phyloP scores from a whole-genome alignment of 2,329 filamentous ascomycete species.

The Pseudopyrenochaeta lycopersici region DNA sequence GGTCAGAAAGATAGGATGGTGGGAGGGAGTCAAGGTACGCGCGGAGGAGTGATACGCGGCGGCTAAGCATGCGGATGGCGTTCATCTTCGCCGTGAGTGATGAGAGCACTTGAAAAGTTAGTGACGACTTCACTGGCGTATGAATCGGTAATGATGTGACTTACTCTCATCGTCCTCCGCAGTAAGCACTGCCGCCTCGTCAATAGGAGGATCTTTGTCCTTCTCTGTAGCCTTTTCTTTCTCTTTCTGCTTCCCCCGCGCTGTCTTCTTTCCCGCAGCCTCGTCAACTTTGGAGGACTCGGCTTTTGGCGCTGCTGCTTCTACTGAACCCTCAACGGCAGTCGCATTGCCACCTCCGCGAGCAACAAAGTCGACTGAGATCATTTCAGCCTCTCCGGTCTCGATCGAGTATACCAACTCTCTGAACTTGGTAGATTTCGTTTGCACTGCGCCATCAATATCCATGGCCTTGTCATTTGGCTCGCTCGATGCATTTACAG shows the following conservation, averaged over 20 bases:
- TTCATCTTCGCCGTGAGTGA: slow-evolving; percentile 87
- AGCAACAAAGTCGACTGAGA: slow-evolving; percentile 92
- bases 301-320: slow-evolving; percentile 16
- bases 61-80: slow-evolving; percentile 89
- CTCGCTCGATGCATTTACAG: slow-evolving; percentile 42
- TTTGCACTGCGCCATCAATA: slow-evolving; percentile 71
- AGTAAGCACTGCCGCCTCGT: slow-evolving; percentile 54
- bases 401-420: slow-evolving; percentile 88
- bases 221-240: slow-evolving; percentile 55
- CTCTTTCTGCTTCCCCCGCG: slow-evolving; percentile 61
- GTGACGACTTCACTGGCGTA: slow-evolving; percentile 5
- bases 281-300: slow-evolving; percentile 47
- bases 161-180: slow-evolving; percentile 71
- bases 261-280: slow-evolving; percentile 59
- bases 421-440: slow-evolving; percentile 72
- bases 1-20: slow-evolving; percentile 67
- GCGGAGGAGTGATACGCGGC: slow-evolving; percentile 63
- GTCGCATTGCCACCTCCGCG: slow-evolving; percentile 83
- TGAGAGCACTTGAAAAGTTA: slow-evolving; percentile 60
- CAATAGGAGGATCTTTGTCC: slow-evolving; percentile 44
- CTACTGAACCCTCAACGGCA: slow-evolving; percentile 54
- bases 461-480: slow-evolving; percentile 53
- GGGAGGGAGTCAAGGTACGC: slow-evolving; percentile 79
- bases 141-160: slow-evolving; percentile 19
- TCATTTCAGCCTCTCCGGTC: slow-evolving; percentile 97